Evolutionary conservation across 2,329 filamentous ascomycete species (phyloP), one percentile per base, ranked within the genome.

Genomic region (Biscogniauxia sp.): DNA sequence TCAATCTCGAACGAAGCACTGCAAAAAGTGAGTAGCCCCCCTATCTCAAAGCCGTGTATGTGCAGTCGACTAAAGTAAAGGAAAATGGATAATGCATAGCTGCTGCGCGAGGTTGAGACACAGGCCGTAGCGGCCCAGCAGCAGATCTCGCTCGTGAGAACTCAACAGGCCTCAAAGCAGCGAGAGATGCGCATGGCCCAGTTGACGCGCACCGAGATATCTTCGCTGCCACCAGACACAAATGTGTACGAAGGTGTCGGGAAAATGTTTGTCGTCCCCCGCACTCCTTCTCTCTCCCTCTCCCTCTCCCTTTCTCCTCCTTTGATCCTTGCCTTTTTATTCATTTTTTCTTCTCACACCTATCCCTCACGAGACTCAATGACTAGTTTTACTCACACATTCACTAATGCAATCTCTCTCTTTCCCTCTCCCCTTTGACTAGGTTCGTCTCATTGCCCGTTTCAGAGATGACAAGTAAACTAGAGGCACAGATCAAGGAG

Each of bases 201-300:
- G 76, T 80, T 99, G 66, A 98, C 94, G 1, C 84, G 89, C 41
- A 91, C 84, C 65, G 95, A 99, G 77, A 82, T 98, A 55, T 84
- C 86, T n/a, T 83, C 86, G 6, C 78, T 99, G 62, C 89, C 93
- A 3, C 75, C 84, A 19, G 85, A 89, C 54, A 95, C 92, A 0
- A 88, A 88, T 32, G 86, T 97, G 26, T 99, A 98, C 71, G 94
- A 98, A 78, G 94, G 94, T 5, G 90, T 98, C 11, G 95, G 95
- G 56, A 99, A 98, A 80, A 98, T 99, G 95, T 97, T 77, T 71
- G 88, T 78, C 57, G 41, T 57, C 19, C 58, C 56, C 49, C 5
- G 5, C 26, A 5, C 26, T 51, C 17, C 20, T 54, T 11, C 37
- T 26, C 1, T 53, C 20, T 20, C 20, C 20, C 19, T 23, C 3